These are phyloP conservation scores for Cucurbita argyrosperma DNA, from an alignment of 306 rosid species.

Conservation along the genomic window DNA sequence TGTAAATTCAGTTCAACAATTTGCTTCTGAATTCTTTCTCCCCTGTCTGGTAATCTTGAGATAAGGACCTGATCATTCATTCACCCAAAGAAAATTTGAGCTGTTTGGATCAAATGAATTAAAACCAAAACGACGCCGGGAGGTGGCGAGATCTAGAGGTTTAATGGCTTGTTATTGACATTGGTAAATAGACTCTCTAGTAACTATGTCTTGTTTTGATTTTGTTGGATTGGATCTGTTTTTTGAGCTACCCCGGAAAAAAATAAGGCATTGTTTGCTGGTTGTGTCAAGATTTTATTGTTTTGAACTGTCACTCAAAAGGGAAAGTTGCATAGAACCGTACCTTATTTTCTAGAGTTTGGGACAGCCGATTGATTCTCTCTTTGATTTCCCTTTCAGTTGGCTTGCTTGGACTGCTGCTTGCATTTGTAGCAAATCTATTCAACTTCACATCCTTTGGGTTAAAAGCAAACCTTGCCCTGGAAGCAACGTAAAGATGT, in stretches of 20 bases:
- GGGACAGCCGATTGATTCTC: constrained; percentile 45
- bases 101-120: background rate
- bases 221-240: too few relatives aligned
- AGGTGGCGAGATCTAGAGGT: too few relatives aligned
- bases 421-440: constrained; percentile 39
- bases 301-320: background rate
- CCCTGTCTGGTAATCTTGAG: constrained; percentile 68
- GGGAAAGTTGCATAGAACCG: background rate
- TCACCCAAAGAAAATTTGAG: background rate
- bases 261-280: too few relatives aligned
- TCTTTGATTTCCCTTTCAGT: constrained; percentile 49
- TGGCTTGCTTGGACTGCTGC: constrained; percentile 24
- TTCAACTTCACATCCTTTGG: constrained; percentile 51
- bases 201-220: too few relatives aligned
- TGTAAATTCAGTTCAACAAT: constrained; percentile 35
- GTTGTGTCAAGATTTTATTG: background rate
- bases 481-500: constrained; percentile 16
- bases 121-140: background rate
- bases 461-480: constrained; percentile 59
- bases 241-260: too few relatives aligned
- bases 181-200: too few relatives aligned
- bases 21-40: constrained; percentile 40
- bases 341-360: constrained; percentile 55
- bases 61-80: constrained; percentile 33
- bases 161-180: too few relatives aligned